phyloP scores from a whole-genome alignment of 257 asterid species.

The Marsdenia floribunda region DNA sequence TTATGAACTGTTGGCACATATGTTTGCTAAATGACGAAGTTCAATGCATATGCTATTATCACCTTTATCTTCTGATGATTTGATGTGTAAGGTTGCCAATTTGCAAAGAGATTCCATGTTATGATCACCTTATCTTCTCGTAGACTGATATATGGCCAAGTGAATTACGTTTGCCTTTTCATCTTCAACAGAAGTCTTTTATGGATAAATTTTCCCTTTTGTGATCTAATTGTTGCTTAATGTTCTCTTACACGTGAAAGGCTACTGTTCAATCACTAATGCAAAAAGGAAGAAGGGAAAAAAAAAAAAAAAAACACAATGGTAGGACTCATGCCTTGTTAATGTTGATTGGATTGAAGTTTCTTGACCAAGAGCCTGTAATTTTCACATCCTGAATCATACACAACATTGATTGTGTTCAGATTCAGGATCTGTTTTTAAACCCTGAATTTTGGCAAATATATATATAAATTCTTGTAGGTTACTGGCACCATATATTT shows the following conservation, averaged over 20 bases:
- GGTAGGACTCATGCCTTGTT: background rate
- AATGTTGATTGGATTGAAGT: background rate
- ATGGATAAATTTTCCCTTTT: background rate
- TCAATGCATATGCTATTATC: background rate
- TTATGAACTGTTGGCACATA: background rate
- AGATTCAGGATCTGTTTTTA: background rate
- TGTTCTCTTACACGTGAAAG: background rate
- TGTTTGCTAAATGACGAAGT: background rate
- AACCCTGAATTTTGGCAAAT: background rate
- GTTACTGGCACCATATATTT: slow-evolving; percentile 80
- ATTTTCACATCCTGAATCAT: slow-evolving; percentile 7
- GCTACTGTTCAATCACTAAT: too few relatives aligned
- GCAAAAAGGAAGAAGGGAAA: too few relatives aligned
- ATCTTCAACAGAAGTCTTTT: background rate
- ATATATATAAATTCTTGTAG: slow-evolving; percentile 30
- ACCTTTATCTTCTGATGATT: background rate
- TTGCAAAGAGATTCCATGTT: background rate
- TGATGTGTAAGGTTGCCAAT: too few relatives aligned
- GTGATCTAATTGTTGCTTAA: background rate
- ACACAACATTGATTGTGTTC: background rate
- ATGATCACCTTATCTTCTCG: background rate
- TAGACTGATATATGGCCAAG: background rate
- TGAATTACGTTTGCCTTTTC: background rate
- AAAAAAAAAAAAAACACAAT: background rate
- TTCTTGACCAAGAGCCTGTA: background rate